Conservation (phyloP, 2,329 filamentous ascomycete species). For the Pseudocercospora vitis region DNA sequence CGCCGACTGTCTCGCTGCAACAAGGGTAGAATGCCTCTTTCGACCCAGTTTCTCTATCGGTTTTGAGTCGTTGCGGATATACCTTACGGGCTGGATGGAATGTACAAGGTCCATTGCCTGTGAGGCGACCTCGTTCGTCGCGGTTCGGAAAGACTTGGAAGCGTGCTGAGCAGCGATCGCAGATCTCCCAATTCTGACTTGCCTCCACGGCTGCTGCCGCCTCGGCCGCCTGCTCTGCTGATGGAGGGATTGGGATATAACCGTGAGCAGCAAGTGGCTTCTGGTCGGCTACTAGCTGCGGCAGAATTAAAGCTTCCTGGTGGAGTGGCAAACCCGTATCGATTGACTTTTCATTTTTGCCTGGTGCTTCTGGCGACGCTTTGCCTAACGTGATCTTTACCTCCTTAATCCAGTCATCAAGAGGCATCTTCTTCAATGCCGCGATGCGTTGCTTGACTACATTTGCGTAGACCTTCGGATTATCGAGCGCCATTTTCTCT, state of each 20-base stretch:
- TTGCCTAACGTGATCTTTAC: conserved; percentile 27
- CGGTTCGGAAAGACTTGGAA: conserved; percentile 93
- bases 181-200: conserved; percentile 78
- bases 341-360: conserved; percentile 46
- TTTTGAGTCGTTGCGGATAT: conserved; percentile 56
- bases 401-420: conserved; percentile 64
- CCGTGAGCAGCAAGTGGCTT: conserved; percentile 65
- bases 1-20: conserved; percentile 73
- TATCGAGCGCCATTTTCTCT: conserved; percentile 68
- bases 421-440: conserved; percentile 71
- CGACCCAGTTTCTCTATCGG: conserved; percentile 55
- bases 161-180: conserved; percentile 79
- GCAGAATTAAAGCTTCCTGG: conserved; percentile 68
- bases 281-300: conserved; percentile 62
- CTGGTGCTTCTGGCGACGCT: conserved; percentile 30
- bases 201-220: conserved; percentile 65
- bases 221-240: conserved; percentile 63
- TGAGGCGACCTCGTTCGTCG: conserved; percentile 72
- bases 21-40: conserved; percentile 70
- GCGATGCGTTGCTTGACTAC: conserved; percentile 79
- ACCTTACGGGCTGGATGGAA: conserved; percentile 77
- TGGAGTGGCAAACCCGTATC: conserved; percentile 66
- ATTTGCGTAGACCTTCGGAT: conserved; percentile 73
- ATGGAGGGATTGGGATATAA: conserved; percentile 71
- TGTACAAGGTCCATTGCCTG: conserved; percentile 73